A percentile compares a stretch with the other conserved stretches of the same genome.
Evolutionary conservation across 2,329 filamentous ascomycete genomes (phyloP).

Genomic region (Pseudogymnoascus verrucosus): DNA sequence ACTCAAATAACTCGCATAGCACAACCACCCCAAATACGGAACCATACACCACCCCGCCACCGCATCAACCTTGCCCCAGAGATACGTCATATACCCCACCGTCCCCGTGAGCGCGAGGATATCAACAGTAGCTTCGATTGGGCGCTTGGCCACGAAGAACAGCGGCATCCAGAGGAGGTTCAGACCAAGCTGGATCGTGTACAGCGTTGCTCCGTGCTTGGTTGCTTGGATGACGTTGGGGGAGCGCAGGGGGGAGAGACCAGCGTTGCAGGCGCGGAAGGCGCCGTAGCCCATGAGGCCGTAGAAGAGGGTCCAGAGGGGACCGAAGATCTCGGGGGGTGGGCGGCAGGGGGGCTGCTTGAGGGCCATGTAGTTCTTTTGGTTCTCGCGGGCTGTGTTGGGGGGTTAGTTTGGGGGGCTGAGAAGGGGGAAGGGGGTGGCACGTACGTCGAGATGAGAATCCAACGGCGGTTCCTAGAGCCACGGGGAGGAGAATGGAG

Average conservation of each 20-base stretch:
- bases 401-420: neutral
- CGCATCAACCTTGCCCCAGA: constrained; percentile 68
- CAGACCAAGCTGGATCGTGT: constrained; percentile 75
- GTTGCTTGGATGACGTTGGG: constrained; percentile 49
- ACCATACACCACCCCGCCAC: constrained; percentile 65
- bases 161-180: constrained; percentile 89
- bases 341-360: constrained; percentile 60
- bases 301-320: constrained; percentile 60
- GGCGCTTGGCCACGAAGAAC: constrained; percentile 73
- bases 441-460: constrained; percentile 57
- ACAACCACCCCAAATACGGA: constrained; percentile 80
- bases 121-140: constrained; percentile 66
- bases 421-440: constrained; percentile 6
- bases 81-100: constrained; percentile 64
- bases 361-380: constrained; percentile 55
- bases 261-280: constrained; percentile 63
- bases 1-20: constrained; percentile 81
- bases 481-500: constrained; percentile 69
- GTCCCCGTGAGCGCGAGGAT: constrained; percentile 64
- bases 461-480: constrained; percentile 65
- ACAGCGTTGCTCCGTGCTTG: constrained; percentile 66
- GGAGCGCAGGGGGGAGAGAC: constrained; percentile 48
- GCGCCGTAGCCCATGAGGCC: constrained; percentile 82
- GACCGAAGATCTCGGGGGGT: constrained; percentile 54
- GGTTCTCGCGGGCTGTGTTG: constrained; percentile 43